These are phyloP conservation scores for Glebionis coronaria DNA, from an alignment of 129 eudicot genomes.

Conservation along the genomic window DNA sequence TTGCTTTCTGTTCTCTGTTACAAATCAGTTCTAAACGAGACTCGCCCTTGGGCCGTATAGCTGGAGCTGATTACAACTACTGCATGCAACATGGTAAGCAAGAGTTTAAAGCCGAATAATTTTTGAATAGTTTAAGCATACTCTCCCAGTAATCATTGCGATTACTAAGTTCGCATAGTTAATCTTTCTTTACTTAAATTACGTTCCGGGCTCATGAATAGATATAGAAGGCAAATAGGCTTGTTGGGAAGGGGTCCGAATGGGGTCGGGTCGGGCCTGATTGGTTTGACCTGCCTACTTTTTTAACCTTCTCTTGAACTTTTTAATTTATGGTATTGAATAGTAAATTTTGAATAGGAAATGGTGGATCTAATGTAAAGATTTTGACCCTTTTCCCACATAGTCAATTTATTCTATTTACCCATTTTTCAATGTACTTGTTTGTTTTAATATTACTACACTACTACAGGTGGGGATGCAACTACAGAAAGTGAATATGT, in stretches of 20 bases:
- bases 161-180: constrained; percentile 5
- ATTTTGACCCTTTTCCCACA: neutral
- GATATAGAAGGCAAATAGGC: neutral
- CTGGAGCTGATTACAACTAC: constrained; percentile 70
- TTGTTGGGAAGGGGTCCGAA: too few relatives aligned
- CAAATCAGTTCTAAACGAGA: constrained; percentile 69
- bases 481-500: constrained; percentile 59
- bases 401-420: neutral
- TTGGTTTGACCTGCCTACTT: neutral
- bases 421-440: constrained; percentile 9
- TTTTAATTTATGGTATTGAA: too few relatives aligned
- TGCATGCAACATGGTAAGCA: constrained; percentile 63
- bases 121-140: constrained; percentile 2
- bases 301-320: too few relatives aligned
- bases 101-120: neutral
- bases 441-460: constrained; percentile 7
- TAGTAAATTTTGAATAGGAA: too few relatives aligned
- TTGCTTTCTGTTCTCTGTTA: constrained; percentile 16
- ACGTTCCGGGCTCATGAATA: neutral
- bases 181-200: neutral
- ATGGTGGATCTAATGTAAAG: too few relatives aligned
- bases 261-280: neutral
- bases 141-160: neutral
- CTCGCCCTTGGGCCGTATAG: constrained; percentile 53
- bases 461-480: constrained; percentile 66